Conservation (phyloP, 176 grass and related monocot species). For the Metroxylon sagu region DNA sequence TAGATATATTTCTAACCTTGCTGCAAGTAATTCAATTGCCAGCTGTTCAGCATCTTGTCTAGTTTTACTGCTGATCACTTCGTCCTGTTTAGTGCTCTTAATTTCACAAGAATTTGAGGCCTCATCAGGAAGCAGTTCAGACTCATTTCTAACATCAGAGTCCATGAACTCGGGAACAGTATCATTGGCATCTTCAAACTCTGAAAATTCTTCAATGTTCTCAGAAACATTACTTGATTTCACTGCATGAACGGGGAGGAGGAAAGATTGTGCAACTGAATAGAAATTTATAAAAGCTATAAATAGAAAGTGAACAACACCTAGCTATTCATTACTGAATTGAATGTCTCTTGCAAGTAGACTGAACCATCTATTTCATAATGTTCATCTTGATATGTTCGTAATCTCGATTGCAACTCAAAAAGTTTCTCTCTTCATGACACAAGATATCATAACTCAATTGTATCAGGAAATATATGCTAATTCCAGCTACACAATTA, state of each 20-base stretch:
- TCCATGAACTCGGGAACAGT: neutral
- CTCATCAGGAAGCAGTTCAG: neutral
- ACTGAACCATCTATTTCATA: too few species aligned
- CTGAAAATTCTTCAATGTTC: neutral
- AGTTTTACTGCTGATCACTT: neutral
- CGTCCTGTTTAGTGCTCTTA: neutral
- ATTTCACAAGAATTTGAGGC: neutral
- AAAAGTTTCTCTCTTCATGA: too few species aligned
- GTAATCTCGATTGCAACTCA: too few species aligned
- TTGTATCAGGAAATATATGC: too few species aligned
- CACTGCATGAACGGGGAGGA: neutral
- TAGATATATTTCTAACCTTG: slow-evolving; percentile 25
- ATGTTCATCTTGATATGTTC: too few species aligned
- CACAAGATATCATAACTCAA: too few species aligned
- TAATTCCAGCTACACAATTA: too few species aligned
- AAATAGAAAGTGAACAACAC: too few species aligned
- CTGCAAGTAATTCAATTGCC: slow-evolving; percentile 67
- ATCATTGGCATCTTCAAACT: slow-evolving; percentile 9
- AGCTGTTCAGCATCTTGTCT: slow-evolving; percentile 42
- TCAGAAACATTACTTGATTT: neutral
- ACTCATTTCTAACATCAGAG: neutral
- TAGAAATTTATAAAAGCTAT: too few species aligned
- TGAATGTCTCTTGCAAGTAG: too few species aligned
- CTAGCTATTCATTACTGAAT: too few species aligned
- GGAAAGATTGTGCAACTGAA: too few species aligned